Base-by-base conservation (phyloP, 176 grass and related monocot species). In the Pontederia crassipes region DNA sequence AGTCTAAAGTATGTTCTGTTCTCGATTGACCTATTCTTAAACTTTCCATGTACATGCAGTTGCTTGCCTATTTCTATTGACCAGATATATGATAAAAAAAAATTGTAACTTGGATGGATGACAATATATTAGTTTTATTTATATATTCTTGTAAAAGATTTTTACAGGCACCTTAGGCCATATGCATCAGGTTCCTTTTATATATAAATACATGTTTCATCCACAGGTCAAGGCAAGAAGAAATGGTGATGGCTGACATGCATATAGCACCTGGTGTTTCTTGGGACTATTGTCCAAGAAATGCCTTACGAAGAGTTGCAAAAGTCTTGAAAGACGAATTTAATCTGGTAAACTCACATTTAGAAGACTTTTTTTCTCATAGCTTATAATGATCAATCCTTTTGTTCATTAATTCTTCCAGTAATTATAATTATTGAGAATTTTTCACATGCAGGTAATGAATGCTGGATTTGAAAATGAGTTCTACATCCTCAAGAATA, bases 211-310 rank as follows among this genome's bases (percentile, higher is more conserved):
- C 11, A 35, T 17, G 16, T 52, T 40, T 16, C 32, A 12, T 69
- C 9, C 3, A 55, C 66, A 97, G 92, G 92, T 77, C 87, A 58
- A 88, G 28, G 9, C 74, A 40, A 29, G 92, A 97, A 73, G 87
- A 97, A 80, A 97, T 97, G 87, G 92, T 97, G 73, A 72, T 97
- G 67, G 79, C 78, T 70, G 78, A 91, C 71, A 97, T 97, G 92
- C 78, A 91, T 48, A 87, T 81, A 78, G 91, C 75, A 67, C 87
- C 92, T 54, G 84, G 81, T 72, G 73, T 85, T 78, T 70, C 81
- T 56, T 97, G 87, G 92, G 84, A 91, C 76, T 91, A 88, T 71
- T 97, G 92, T 72, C 92, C 92, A 73, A 83, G 87, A 81, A 81
- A 78, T 79, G 55, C 71, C 72, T 83, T 97, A 61, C 81, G 62